Percentiles rank a stretch among this genome's conserved stretches.
Conservation (phyloP, 495 filamentous ascomycete species). For the Neurospora sp. region DNA sequence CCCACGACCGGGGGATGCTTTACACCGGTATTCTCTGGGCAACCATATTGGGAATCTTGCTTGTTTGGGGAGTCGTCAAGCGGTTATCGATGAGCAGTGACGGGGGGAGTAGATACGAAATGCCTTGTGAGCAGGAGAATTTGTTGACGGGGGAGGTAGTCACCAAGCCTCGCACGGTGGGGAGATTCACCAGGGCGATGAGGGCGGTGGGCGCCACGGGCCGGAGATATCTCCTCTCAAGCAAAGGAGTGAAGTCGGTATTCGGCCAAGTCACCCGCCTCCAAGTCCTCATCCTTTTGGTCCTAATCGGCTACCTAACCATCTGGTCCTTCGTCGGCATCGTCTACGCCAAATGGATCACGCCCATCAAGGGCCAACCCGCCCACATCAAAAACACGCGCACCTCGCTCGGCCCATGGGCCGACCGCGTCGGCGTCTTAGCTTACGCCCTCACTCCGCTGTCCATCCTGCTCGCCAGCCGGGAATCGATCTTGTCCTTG, state of each 20-base stretch:
- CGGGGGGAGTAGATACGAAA: not conserved
- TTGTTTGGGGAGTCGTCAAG: slow-evolving; percentile 34
- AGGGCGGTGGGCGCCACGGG: slow-evolving; percentile 10
- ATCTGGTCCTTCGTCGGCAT: slow-evolving; percentile 56
- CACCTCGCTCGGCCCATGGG: slow-evolving; percentile 48
- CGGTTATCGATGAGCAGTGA: too few relatives aligned
- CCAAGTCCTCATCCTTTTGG: slow-evolving; percentile 30
- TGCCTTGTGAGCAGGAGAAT: not conserved
- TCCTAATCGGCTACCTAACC: slow-evolving; percentile 44
- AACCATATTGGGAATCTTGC: slow-evolving; percentile 38
- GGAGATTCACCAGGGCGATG: not conserved
- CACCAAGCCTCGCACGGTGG: not conserved
- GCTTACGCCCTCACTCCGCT: slow-evolving; percentile 60
- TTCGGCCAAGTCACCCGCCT: slow-evolving; percentile 33
- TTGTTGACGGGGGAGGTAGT: not conserved
- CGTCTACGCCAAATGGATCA: slow-evolving; percentile 48
- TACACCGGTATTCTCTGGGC: slow-evolving; percentile 55
- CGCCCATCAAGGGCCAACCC: slow-evolving; percentile 40
- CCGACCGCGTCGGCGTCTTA: slow-evolving; percentile 50
- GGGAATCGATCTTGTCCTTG: slow-evolving; percentile 50
- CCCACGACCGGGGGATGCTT: slow-evolving; percentile 49
- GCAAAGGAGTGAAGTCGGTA: slow-evolving; percentile 1
- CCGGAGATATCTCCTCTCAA: slow-evolving; percentile 27
- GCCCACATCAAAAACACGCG: slow-evolving; percentile 42
- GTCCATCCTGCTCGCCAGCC: slow-evolving; percentile 45